Base-by-base conservation (phyloP, 1,284 basidiomycete species). In the Puccinia hordei region DNA sequence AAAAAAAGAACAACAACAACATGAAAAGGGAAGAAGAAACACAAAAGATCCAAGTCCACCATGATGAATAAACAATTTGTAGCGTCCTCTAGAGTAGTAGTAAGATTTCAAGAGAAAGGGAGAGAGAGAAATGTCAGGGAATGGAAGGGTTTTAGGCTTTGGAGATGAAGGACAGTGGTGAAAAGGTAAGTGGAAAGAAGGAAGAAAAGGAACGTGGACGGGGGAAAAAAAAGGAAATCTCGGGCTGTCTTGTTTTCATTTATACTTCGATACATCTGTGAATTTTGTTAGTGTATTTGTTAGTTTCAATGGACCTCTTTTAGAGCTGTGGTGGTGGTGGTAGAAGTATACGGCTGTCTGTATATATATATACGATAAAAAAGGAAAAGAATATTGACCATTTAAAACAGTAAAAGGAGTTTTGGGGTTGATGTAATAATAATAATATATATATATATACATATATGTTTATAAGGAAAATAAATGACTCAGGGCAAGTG, bases 1-100 rank as follows among this genome's bases (percentile, higher is more conserved):
- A 46, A 69, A 68, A 68, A 24, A 4, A 33, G 46, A 69, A 69
- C 68, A 71, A 49, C 46, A 69, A 49, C 41, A 69, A 69, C 44
- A 15, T 24, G 3, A 13, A 65, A 30, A 27, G 33, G 53, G 33
- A 71, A 44, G 53, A 27, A 71, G 19, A 12, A 12, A 55, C 33
- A 33, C 44, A 71, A 55, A 44, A 12, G 24, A 55, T 51, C 53
- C 44, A 71, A 55, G 68, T 71, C 46, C 22, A 55, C 27, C 35
- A 27, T 44, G 46, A 51, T 49, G 44, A 51, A 51, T 71, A 55
- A 71, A 38, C 46, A 51, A 71, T 38, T 46, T 46, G 12, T 19
- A 69, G n/a, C 24, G 57, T 59, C 68, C 44, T 49, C 68, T 49
- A 69, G 44, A 69, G 41, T 46, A 46, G 41, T 30, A 66, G 27